These are phyloP conservation scores for Talaromyces thailandensis DNA, from an alignment of 495 filamentous ascomycete species.

Conservation along the genomic window DNA sequence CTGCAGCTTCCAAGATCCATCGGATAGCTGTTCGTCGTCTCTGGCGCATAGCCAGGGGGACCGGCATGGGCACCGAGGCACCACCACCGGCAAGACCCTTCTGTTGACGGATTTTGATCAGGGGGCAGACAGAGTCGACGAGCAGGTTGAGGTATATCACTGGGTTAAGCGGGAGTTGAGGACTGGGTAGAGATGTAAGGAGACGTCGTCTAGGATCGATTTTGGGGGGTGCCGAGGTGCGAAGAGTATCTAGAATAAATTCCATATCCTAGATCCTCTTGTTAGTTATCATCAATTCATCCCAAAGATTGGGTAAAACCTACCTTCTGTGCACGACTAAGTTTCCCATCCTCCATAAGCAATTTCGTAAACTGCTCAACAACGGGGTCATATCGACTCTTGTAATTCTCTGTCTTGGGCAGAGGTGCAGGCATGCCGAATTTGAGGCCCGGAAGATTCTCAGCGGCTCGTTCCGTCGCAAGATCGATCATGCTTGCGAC, in stretches of 20 bases:
- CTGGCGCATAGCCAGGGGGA: constrained; percentile 64
- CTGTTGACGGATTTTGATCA: constrained; percentile 65
- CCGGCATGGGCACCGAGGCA: constrained; percentile 68
- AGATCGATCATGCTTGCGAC: constrained; percentile 31
- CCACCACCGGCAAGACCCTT: constrained; percentile 83
- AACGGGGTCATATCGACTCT: constrained; percentile 72
- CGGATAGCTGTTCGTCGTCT: constrained; percentile 66
- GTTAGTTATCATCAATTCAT: neutral
- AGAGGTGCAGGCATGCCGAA: constrained; percentile 64
- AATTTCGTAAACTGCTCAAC: constrained; percentile 81
- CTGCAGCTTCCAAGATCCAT: constrained; percentile 81
- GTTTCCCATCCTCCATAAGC: constrained; percentile 83
- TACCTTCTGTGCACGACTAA: constrained; percentile 75
- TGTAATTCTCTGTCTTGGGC: constrained; percentile 50
- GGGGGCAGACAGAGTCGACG: constrained; percentile 92
- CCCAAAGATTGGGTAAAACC: constrained; percentile 4
- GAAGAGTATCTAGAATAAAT: constrained; percentile 76
- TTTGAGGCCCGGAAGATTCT: constrained; percentile 50
- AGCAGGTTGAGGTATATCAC: constrained; percentile 72
- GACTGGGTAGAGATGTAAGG: constrained; percentile 60
- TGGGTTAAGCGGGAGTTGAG: constrained; percentile 69
- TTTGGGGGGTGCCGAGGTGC: constrained; percentile 69
- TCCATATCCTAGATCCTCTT: constrained; percentile 61
- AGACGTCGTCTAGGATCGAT: constrained; percentile 60
- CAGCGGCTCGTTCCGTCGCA: constrained; percentile 22